phyloP scores from a whole-genome alignment of 1,284 basidiomycete species.

The Ceratobasidium sp. region DNA sequence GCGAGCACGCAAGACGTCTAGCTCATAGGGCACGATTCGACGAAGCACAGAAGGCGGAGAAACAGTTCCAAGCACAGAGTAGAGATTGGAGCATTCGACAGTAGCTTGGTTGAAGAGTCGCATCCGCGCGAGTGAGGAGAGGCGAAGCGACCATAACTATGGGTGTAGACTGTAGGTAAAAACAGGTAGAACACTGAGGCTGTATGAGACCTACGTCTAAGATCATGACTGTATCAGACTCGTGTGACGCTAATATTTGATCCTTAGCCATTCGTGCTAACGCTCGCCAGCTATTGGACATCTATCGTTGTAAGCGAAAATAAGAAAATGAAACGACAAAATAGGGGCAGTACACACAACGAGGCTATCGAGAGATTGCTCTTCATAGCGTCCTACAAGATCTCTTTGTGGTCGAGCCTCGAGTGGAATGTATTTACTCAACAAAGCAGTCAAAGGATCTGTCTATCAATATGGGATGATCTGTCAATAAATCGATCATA shows the following conservation, averaged over 20 bases:
- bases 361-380: constrained; percentile 76
- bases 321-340: background rate
- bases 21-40: constrained; percentile 75
- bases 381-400: constrained; percentile 76
- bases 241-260: constrained; percentile 74
- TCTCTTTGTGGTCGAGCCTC: constrained; percentile 79
- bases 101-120: constrained; percentile 84
- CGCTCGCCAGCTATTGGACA: constrained; percentile 86
- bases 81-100: constrained; percentile 83
- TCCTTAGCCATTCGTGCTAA: constrained; percentile 83
- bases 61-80: constrained; percentile 73
- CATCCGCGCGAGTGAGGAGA: constrained; percentile 79
- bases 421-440: constrained; percentile 82
- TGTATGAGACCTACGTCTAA: constrained; percentile 69
- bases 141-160: constrained; percentile 84
- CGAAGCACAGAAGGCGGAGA: constrained; percentile 58
- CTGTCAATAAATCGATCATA: constrained; percentile 61
- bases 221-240: constrained; percentile 73
- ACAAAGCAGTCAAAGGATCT: constrained; percentile 79
- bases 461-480: constrained; percentile 65
- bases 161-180: background rate
- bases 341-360: constrained; percentile 74
- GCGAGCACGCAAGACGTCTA: constrained; percentile 78
- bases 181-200: too few relatives aligned
- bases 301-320: constrained; percentile 62